These are phyloP conservation scores for Musa troglodytarum DNA, from an alignment of 176 grass and related monocot species.

Conservation along the genomic window DNA sequence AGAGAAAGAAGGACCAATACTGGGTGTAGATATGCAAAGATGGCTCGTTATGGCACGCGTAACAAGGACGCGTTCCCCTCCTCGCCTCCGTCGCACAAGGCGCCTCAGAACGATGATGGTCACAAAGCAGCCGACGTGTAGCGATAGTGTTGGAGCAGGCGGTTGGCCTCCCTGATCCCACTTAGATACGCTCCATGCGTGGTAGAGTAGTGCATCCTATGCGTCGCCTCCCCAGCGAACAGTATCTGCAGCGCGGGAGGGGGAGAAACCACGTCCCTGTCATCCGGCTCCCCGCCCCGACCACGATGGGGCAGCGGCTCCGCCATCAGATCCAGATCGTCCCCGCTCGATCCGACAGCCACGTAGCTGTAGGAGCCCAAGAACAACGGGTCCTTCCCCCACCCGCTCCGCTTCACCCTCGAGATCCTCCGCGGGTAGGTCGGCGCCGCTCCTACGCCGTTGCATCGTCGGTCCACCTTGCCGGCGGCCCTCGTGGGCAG, in stretches of 20 bases:
- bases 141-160: conserved; percentile 44
- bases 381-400: conserved; percentile 63
- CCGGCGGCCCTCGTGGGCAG: conserved; percentile 8
- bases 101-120: too few species aligned
- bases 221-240: conserved; percentile 91
- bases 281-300: background rate
- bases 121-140: too few species aligned
- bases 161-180: conserved; percentile 61
- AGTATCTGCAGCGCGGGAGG: conserved; percentile 32
- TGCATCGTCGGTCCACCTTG: too few species aligned
- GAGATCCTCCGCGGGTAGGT: conserved; percentile 18
- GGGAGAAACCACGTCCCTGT: background rate
- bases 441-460: background rate
- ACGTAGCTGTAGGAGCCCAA: conserved; percentile 90
- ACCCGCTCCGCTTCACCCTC: conserved; percentile 50
- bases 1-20: too few species aligned
- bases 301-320: conserved; percentile 42
- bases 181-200: conserved; percentile 81
- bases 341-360: conserved; percentile 57
- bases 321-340: conserved; percentile 68
- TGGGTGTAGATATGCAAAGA: too few species aligned
- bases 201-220: conserved; percentile 77
- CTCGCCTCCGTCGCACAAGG: too few species aligned
- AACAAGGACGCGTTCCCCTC: too few species aligned
- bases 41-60: too few species aligned